Conservation (phyloP, 2,329 filamentous ascomycete genomes). For the Rachicladosporium sp. region DNA sequence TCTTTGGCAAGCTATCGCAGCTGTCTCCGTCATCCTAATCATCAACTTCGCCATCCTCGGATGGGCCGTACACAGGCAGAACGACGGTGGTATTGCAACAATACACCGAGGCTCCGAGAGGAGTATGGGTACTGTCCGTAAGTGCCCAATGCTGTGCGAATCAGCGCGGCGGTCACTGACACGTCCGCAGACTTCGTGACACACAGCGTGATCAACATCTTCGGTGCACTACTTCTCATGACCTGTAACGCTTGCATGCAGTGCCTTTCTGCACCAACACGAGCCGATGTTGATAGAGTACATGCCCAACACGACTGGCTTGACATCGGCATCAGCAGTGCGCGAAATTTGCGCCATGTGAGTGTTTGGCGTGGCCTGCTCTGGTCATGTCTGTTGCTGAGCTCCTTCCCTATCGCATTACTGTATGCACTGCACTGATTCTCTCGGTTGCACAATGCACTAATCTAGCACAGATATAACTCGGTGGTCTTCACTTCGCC, state of each 20-base stretch:
- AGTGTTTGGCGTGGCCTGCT: slow-evolving; percentile 11
- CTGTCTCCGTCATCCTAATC: slow-evolving; percentile 3
- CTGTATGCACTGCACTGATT: no score
- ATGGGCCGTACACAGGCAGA: slow-evolving; percentile 4
- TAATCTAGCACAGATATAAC: no score
- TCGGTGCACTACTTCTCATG: slow-evolving; percentile 33
- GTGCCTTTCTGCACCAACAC: slow-evolving; percentile 37
- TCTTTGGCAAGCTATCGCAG: not conserved
- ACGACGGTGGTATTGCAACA: no score
- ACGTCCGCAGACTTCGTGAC: not conserved
- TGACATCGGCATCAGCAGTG: slow-evolving; percentile 34
- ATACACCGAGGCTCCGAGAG: no score
- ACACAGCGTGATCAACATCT: slow-evolving; percentile 37
- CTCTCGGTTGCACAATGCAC: no score
- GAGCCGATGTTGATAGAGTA: slow-evolving; percentile 36
- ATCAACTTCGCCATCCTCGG: slow-evolving; percentile 3
- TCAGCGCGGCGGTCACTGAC: slow-evolving; percentile 4
- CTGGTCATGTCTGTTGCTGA: slow-evolving; percentile 7
- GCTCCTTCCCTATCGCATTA: no score
- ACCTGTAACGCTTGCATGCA: slow-evolving; percentile 44
- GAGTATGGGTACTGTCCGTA: no score
- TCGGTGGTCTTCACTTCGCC: no score
- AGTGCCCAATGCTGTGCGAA: not conserved
- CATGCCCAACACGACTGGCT: slow-evolving; percentile 32
- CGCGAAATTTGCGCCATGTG: slow-evolving; percentile 25